Evolutionary conservation across 2,329 filamentous ascomycete species (phyloP).

Genomic region (Aspergillus sp.): DNA sequence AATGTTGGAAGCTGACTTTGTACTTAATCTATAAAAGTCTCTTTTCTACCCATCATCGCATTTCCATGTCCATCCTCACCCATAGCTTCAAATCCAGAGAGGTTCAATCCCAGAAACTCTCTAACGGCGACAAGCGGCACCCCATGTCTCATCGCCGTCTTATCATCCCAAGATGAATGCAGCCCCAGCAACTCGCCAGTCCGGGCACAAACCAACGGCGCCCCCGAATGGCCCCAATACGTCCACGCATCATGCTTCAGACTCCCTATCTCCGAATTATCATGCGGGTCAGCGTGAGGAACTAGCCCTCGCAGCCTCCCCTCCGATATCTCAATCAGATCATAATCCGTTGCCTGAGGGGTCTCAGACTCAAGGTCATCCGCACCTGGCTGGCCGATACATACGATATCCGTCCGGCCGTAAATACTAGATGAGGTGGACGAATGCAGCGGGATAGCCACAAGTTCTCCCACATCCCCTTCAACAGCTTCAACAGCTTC

Average conservation of each 20-base stretch:
- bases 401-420: not conserved
- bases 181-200: constrained; percentile 48
- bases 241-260: constrained; percentile 58
- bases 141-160: constrained; percentile 53
- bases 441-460: not conserved
- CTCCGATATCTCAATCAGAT: constrained; percentile 4
- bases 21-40: not conserved
- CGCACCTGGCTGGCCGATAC: constrained; percentile 42
- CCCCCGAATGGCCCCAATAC: constrained; percentile 58
- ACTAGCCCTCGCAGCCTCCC: constrained; percentile 1
- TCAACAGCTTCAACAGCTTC: constrained; percentile 15
- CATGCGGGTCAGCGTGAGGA: constrained; percentile 42
- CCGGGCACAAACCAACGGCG: constrained; percentile 45
- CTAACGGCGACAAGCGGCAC: constrained; percentile 47
- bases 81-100: not conserved
- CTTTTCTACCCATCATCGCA: not conserved
- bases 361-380: constrained; percentile 34
- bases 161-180: constrained; percentile 57
- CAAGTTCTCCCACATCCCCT: not conserved
- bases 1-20: not conserved
- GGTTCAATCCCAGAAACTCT: constrained; percentile 35
- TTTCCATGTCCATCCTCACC: too few species aligned
- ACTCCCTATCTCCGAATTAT: constrained; percentile 54
- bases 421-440: not conserved
- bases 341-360: not conserved